Evolutionary conservation across 352 stramenopile species (phyloP), one percentile per base, ranked within the genome.

Genomic region (Plasmopara muralis): DNA sequence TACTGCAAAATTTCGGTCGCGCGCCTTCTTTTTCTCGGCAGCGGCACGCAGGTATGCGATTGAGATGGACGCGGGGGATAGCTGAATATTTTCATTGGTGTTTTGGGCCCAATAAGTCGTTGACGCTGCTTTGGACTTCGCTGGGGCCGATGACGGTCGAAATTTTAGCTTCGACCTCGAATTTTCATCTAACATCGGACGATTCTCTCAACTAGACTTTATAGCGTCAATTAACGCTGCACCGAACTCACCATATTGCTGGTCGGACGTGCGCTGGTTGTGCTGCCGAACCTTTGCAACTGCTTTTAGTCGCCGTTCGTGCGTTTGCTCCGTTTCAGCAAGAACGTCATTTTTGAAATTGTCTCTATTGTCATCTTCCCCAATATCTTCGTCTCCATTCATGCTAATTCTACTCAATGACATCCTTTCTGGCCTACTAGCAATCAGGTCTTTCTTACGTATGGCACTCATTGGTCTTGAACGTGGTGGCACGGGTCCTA

Each of bases 1-100:
- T 43, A 87, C 77, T 5, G 78, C 78, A 66, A 89, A 89, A 15
- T 85, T 65, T 42, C 74, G 69, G 33, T 87, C 78, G 9, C 70
- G 64, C 9, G 74, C 53, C 55, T 87, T 89, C 45, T 81, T 85
- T 55, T 83, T 87, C 55, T 87, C 75, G 0, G 62, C 64, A 31
- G 78, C 72, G 20, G 62, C 53, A 9, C 73, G 74, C 20, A 89
- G 50, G 37, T 87, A 87, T 39, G 60, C 64, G 7, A 85, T 60
- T 9, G 78, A 89, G 10, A 85, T 72, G 12, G 74, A 67, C 6
- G 78, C 66, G 25, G 67, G 29, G 0, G 55, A 45, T 33, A 43
- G 54, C 5, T 59, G 45, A 13, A 8, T 13, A 4, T 50, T 57
- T 35, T 47, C 56, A 18, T 67, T 45, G 31, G 51, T 49, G 10